A percentile compares a stretch with the other conserved stretches of the same genome.
Evolutionary conservation across 2,329 filamentous ascomycete species (phyloP).

Genomic region (Cercospora canescens): DNA sequence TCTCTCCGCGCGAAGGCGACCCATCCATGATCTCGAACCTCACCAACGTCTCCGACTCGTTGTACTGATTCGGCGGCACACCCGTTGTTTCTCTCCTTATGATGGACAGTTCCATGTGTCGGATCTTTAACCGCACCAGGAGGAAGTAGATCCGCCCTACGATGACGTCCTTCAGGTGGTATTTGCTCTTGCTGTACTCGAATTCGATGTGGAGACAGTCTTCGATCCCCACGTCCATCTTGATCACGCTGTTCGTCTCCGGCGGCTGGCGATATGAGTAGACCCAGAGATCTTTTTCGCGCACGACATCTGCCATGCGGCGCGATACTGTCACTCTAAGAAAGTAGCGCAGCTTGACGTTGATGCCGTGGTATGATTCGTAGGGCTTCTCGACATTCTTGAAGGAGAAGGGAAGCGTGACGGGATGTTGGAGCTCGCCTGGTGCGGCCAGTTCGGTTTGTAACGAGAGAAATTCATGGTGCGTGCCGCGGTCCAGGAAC

Average conservation of each 20-base stretch:
- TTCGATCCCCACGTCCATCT: conserved; percentile 99
- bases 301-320: conserved; percentile 95
- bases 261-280: conserved; percentile 98
- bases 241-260: conserved; percentile 97
- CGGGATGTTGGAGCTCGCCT: conserved; percentile 95
- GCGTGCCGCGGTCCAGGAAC: conserved; percentile 99
- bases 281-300: conserved; percentile 99
- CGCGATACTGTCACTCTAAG: conserved; percentile 94
- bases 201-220: conserved; percentile 99
- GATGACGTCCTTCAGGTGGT: conserved; percentile 98
- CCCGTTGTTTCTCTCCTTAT: conserved; percentile 96
- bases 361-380: conserved; percentile 99
- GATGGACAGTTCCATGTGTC: conserved; percentile 99
- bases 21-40: conserved; percentile 99
- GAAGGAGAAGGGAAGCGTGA: conserved; percentile 99
- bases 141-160: conserved; percentile 98
- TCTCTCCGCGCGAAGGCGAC: conserved; percentile 90
- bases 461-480: conserved; percentile 97
- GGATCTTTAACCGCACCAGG: conserved; percentile 95
- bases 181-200: conserved; percentile 98
- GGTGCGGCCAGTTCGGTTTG: conserved; percentile 96
- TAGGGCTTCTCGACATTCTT: conserved; percentile 99
- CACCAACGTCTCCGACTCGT: conserved; percentile 97
- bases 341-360: conserved; percentile 98
- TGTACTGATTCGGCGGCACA: conserved; percentile 96